phyloP scores from a whole-genome alignment of 2,329 filamentous ascomycete genomes.

The Exophiala spinifera region DNA sequence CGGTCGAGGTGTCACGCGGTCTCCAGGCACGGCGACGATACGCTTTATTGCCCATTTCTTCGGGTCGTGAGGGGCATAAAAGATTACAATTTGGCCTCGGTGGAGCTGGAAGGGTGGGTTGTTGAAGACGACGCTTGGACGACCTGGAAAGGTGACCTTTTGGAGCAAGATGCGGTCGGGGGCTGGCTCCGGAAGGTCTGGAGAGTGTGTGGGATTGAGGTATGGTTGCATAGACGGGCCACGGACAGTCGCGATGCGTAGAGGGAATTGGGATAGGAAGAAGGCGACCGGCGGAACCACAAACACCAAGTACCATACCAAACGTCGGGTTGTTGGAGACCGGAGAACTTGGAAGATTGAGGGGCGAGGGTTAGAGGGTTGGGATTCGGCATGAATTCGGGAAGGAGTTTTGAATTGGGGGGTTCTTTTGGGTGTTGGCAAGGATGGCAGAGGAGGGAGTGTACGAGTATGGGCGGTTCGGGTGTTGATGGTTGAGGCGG shows the following conservation, averaged over 20 bases:
- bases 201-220: conserved; percentile 63
- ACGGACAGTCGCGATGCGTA: conserved; percentile 42
- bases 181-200: conserved; percentile 37
- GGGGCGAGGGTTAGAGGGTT: too few species aligned
- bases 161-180: conserved; percentile 40
- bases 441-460: background rate
- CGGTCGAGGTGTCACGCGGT: conserved; percentile 64
- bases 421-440: background rate
- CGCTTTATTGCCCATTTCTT: conserved; percentile 69
- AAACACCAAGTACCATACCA: conserved; percentile 20
- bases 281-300: conserved; percentile 39
- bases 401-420: background rate
- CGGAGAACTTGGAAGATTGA: conserved; percentile 1
- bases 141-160: conserved; percentile 35
- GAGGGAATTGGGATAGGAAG: conserved; percentile 39
- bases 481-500: background rate
- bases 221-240: conserved; percentile 72
- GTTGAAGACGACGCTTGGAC: conserved; percentile 33
- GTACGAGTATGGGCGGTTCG: background rate
- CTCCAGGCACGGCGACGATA: conserved; percentile 75
- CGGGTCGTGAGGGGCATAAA: conserved; percentile 38
- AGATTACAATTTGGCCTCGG: conserved; percentile 72
- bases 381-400: background rate
- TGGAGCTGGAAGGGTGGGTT: conserved; percentile 57
- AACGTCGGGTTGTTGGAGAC: conserved; percentile 10